Evolutionary conservation across 2,329 filamentous ascomycete species (phyloP).

Genomic region (Rhynchosporium secalis): DNA sequence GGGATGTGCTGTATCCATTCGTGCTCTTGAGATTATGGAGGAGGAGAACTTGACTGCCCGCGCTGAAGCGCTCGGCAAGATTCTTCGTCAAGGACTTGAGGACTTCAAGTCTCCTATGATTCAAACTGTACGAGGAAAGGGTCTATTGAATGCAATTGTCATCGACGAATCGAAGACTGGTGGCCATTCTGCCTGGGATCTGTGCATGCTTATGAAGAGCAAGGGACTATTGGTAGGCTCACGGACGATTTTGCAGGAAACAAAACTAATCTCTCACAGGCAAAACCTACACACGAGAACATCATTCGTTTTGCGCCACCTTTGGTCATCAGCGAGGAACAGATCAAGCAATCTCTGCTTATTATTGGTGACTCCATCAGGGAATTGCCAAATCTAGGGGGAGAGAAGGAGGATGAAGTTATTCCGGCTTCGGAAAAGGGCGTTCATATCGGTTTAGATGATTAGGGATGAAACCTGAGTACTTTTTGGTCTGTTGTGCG

Average conservation of each 20-base stretch:
- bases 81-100: constrained; percentile 78
- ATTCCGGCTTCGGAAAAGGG: constrained; percentile 61
- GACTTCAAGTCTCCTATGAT: constrained; percentile 80
- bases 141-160: constrained; percentile 90
- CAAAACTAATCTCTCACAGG: constrained; percentile 51
- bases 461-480: constrained; percentile 12
- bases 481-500: neutral
- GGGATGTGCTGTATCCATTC: constrained; percentile 92
- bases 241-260: neutral
- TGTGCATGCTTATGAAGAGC: constrained; percentile 92
- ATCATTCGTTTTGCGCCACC: constrained; percentile 98
- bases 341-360: constrained; percentile 73
- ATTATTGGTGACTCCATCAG: constrained; percentile 81
- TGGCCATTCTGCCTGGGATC: constrained; percentile 90
- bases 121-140: constrained; percentile 83
- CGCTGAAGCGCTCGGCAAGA: constrained; percentile 75
- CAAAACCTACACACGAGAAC: constrained; percentile 97
- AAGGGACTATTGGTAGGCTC: constrained; percentile 83
- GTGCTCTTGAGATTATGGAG: constrained; percentile 88
- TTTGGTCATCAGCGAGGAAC: constrained; percentile 85
- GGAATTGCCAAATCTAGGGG: constrained; percentile 73
- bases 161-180: constrained; percentile 87
- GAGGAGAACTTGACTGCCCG: constrained; percentile 86
- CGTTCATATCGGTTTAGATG: constrained; percentile 50
- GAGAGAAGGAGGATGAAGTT: constrained; percentile 54